Evolutionary conservation across 129 eudicot species (phyloP).

Genomic region (Helianthus tuberosus): DNA sequence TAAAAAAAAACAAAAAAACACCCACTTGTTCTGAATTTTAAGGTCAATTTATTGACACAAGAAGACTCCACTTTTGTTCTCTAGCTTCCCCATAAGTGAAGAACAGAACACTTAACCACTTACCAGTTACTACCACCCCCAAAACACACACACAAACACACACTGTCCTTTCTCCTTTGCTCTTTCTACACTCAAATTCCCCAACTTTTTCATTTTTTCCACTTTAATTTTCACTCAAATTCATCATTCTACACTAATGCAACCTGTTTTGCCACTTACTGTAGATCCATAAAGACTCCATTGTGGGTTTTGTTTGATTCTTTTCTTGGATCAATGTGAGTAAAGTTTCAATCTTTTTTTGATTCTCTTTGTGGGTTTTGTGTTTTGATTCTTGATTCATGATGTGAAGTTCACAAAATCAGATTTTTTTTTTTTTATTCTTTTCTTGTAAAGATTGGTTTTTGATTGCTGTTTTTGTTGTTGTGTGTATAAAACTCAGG

Average conservation of each 20-base stretch:
- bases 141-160: slow-evolving; percentile 22
- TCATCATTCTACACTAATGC: slow-evolving; percentile 30
- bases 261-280: slow-evolving; percentile 19
- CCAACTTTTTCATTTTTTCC: slow-evolving; percentile 13
- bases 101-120: slow-evolving; percentile 29
- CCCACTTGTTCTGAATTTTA: slow-evolving; percentile 15
- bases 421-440: slow-evolving; percentile 20
- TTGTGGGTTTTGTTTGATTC: slow-evolving; percentile 31
- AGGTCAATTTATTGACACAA: slow-evolving; percentile 22
- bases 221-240: background rate
- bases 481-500: slow-evolving; percentile 30
- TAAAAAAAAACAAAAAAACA: background rate
- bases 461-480: background rate
- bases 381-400: slow-evolving; percentile 26
- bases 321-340: slow-evolving; percentile 62
- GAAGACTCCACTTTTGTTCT: slow-evolving; percentile 38
- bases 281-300: slow-evolving; percentile 25
- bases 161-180: slow-evolving; percentile 43
- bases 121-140: background rate
- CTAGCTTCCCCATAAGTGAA: slow-evolving; percentile 32
- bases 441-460: slow-evolving; percentile 34
- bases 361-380: slow-evolving; percentile 18
- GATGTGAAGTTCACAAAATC: slow-evolving; percentile 38
- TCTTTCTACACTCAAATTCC: slow-evolving; percentile 30
- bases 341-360: slow-evolving; percentile 47